Evolutionary conservation across 768 basidiomycete genomes (phyloP).

Genomic region (Leccinum boreale): DNA sequence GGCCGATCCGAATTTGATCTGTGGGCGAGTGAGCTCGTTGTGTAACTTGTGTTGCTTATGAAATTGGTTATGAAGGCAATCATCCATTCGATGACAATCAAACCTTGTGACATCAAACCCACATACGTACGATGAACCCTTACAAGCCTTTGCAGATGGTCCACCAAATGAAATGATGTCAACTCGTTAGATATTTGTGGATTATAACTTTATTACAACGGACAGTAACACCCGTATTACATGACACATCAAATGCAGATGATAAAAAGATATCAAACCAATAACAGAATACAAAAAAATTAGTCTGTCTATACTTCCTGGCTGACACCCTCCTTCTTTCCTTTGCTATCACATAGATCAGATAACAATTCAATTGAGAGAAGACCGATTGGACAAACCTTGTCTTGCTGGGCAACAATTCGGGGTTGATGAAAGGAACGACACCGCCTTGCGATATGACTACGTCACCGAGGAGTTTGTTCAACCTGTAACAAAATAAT

Average conservation of each 20-base stretch:
- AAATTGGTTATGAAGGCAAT: not conserved
- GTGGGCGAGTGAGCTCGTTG: too few relatives aligned
- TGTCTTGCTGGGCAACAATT: slow-evolving; percentile 31
- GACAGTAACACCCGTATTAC: slow-evolving; percentile 17
- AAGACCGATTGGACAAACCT: slow-evolving; percentile 17
- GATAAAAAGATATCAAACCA: slow-evolving; percentile 27
- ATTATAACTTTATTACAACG: slow-evolving; percentile 16
- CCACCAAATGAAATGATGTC: not conserved
- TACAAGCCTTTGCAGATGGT: too few relatives aligned
- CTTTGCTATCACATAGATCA: slow-evolving; percentile 26
- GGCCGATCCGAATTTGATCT: too few relatives aligned
- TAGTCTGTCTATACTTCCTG: slow-evolving; percentile 27
- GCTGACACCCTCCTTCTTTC: slow-evolving; percentile 33
- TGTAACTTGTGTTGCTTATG: not conserved
- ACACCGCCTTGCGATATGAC: slow-evolving; percentile 92
- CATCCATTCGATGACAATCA: not conserved
- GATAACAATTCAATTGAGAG: not conserved
- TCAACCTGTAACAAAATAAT: slow-evolving; percentile 42
- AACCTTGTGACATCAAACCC: too few relatives aligned
- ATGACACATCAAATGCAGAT: slow-evolving; percentile 27
- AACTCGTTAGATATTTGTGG: slow-evolving; percentile 3
- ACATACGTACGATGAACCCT: not conserved
- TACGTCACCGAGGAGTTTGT: slow-evolving; percentile 80
- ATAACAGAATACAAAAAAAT: slow-evolving; percentile 15
- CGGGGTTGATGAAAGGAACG: slow-evolving; percentile 62